Base-by-base conservation (phyloP, 495 filamentous ascomycete species). In the Penicillium coprophilum region DNA sequence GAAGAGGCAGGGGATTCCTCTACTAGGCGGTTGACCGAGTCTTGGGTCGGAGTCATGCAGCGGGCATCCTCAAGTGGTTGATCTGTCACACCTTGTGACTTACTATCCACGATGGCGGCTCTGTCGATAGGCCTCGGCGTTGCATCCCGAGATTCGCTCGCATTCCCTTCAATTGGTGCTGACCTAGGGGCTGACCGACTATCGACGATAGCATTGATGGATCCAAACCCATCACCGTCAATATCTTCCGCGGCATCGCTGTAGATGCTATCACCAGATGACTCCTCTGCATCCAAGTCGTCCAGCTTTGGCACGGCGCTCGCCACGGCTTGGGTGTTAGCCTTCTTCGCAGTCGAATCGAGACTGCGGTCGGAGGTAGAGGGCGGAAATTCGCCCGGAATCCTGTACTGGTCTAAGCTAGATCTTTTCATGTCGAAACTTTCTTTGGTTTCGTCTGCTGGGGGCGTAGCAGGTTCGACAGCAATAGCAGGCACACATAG, bases 231-330 rank as follows among this genome's bases (percentile, higher is more conserved):
- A 59, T 86, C 84, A 6, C 85, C 86, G 39, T 92, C 84, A 0
- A 88, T 71, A 51, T 91, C 88, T 64, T 96, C 92, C 40, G 86
- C 86, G 3, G 92, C 92, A 78, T 96, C 92, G 63, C 89, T 94
- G 69, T 93, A 96, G 46, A 93, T 80, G 69, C 88, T 93, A 30
- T 79, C 75, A 24, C 77, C 75, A 31, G 76, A 78, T n/a, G 85
- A 83, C 28, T 77, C 78, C 44, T 77, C 78, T 7, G 70, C 71
- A 38, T 75, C 71, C 20, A 64, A 65, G 28, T 63, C 68, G 23
- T 67, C 54, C 19, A 62, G 27, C 0, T 54, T 58, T 28, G 62
- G 54, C 17, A 61, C 48, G 11, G 58, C 54, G 32, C 53, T 53
- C 8, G 57, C 58, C 24, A 52, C 45, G 10, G 50, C 48, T 27